These are phyloP conservation scores for Paramecium caudatum DNA, from an alignment of 73 alveolate species.

Conservation along the genomic window DNA sequence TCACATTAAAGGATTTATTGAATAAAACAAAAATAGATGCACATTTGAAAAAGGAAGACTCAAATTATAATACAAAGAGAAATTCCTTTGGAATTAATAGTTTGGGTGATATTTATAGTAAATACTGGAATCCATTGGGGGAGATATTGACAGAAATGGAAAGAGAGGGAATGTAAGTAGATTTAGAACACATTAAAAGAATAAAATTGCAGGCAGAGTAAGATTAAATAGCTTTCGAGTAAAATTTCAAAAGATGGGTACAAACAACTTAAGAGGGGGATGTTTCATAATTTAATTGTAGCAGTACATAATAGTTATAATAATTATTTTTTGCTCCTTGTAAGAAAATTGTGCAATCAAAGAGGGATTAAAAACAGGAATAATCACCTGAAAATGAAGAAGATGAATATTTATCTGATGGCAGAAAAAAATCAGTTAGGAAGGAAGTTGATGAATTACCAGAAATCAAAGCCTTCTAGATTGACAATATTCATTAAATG, in stretches of 20 bases:
- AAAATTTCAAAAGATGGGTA: constrained; percentile 86
- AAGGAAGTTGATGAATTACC: constrained; percentile 69
- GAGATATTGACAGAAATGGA: constrained; percentile 94
- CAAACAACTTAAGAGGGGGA: constrained; percentile 78
- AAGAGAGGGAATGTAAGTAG: constrained; percentile 87
- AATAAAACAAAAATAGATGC: neutral
- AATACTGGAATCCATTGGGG: constrained; percentile 93
- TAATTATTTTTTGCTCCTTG: constrained; percentile 93
- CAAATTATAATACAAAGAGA: neutral
- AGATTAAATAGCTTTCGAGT: constrained; percentile 79
- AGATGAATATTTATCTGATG: constrained; percentile 77
- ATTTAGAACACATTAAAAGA: constrained; percentile 79
- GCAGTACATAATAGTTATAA: constrained; percentile 83
- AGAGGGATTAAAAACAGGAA: neutral
- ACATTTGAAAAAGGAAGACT: neutral
- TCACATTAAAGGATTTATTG: constrained; percentile 10
- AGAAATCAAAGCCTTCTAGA: constrained; percentile 31
- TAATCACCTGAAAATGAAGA: constrained; percentile 79
- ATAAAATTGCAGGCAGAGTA: constrained; percentile 84
- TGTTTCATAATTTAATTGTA: constrained; percentile 86
- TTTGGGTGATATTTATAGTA: constrained; percentile 80
- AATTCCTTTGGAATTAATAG: constrained; percentile 73
- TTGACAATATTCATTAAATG: constrained; percentile 66
- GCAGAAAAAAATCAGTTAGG: constrained; percentile 72
- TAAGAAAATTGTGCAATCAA: constrained; percentile 66